Evolutionary conservation across 2,329 filamentous ascomycete genomes (phyloP).

Genomic region (Penicillium expansum): DNA sequence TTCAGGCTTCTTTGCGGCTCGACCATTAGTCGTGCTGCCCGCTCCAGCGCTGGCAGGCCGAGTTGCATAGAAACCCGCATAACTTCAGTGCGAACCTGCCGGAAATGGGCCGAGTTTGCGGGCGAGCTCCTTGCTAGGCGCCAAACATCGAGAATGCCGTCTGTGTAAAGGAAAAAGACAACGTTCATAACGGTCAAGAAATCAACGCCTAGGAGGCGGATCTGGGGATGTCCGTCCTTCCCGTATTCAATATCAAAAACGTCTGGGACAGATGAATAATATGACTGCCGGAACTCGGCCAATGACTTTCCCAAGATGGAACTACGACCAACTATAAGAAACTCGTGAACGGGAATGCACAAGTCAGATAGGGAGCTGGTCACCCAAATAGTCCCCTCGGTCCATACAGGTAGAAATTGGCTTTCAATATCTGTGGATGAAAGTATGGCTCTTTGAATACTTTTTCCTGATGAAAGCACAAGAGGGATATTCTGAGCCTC

Average conservation of each 20-base stretch:
- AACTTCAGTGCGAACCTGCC: constrained; percentile 77
- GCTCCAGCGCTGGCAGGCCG: constrained; percentile 69
- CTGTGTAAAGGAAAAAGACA: constrained; percentile 75
- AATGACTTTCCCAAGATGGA: constrained; percentile 63
- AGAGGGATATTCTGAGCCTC: constrained; percentile 42
- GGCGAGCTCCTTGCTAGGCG: constrained; percentile 68
- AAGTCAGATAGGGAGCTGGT: constrained; percentile 64
- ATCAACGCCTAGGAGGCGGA: constrained; percentile 71
- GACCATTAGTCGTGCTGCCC: constrained; percentile 72
- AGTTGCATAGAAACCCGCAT: constrained; percentile 77
- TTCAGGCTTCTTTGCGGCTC: constrained; percentile 63
- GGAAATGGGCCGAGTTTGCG: constrained; percentile 67
- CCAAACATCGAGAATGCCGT: constrained; percentile 81
- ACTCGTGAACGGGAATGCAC: constrained; percentile 76
- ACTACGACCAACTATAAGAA: constrained; percentile 74
- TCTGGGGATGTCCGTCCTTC: constrained; percentile 50
- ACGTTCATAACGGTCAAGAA: constrained; percentile 77
- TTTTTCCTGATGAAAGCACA: constrained; percentile 20
- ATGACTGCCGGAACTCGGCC: constrained; percentile 54
- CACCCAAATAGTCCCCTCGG: constrained; percentile 40
- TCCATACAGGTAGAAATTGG: constrained; percentile 31
- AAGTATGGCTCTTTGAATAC: constrained; percentile 44
- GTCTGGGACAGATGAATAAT: constrained; percentile 59
- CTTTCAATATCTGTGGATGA: constrained; percentile 47
- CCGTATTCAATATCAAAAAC: constrained; percentile 57